A percentile compares a stretch with the other conserved stretches of the same genome.
These are phyloP conservation scores for Termitomyces sp. DNA, from an alignment of 768 basidiomycete genomes.

Conservation along the genomic window DNA sequence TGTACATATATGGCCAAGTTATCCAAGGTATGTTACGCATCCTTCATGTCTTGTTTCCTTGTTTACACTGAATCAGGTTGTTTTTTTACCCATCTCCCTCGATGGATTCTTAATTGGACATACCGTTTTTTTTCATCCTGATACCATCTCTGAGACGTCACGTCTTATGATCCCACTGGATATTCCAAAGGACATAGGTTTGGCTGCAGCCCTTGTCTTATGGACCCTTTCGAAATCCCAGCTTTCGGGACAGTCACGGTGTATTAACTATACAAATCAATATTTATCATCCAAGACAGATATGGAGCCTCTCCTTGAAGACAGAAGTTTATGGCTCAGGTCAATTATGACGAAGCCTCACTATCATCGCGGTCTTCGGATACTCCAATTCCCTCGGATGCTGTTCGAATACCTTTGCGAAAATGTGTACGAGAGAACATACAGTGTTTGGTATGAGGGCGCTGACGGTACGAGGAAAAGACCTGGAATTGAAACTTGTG, in stretches of 20 bases:
- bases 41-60: neutral
- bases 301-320: conserved; percentile 15
- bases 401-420: conserved; percentile 41
- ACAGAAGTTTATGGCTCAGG: conserved; percentile 15
- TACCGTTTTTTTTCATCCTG: conserved; percentile 47
- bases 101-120: conserved; percentile 44
- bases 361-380: conserved; percentile 35
- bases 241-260: conserved; percentile 9
- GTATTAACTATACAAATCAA: conserved; percentile 14
- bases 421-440: conserved; percentile 26
- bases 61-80: conserved; percentile 31
- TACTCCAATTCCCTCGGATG: conserved; percentile 41
- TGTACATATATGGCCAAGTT: conserved; percentile 40
- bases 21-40: conserved; percentile 32
- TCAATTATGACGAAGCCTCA: conserved; percentile 19
- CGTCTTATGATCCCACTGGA: conserved; percentile 37
- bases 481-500: conserved; percentile 35
- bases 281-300: conserved; percentile 3
- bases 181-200: conserved; percentile 20
- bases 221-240: conserved; percentile 30
- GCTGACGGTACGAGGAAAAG: conserved; percentile 22
- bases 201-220: conserved; percentile 42
- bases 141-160: conserved; percentile 26
- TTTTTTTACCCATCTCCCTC: conserved; percentile 40
- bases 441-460: conserved; percentile 42